phyloP scores from a whole-genome alignment of 176 grass and related monocot species.

The Oryza coarctata region DNA sequence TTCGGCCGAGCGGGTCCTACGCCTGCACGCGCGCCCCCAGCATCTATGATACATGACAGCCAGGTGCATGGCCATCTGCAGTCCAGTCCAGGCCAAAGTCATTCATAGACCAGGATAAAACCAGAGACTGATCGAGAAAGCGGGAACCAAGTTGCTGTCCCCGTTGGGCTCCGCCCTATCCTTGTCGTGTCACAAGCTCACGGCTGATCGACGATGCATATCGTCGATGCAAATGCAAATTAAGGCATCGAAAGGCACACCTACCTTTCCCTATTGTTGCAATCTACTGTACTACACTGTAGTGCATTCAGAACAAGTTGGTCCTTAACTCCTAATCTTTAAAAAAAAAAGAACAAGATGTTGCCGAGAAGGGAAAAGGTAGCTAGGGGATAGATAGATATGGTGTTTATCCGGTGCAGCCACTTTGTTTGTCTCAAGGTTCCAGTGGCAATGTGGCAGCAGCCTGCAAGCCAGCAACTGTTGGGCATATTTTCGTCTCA shows the following conservation, averaged over 20 bases:
- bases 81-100: slow-evolving; percentile 11
- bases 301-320: not conserved
- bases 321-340: not conserved
- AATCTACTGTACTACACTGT: not conserved
- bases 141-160: not conserved
- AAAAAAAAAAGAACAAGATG: not conserved
- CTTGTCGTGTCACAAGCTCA: not conserved
- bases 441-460: not conserved
- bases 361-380: not conserved
- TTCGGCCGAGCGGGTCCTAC: not conserved
- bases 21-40: not conserved
- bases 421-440: not conserved
- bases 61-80: not conserved
- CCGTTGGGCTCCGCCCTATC: slow-evolving; percentile 9
- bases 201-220: not conserved
- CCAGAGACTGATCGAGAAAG: not conserved
- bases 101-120: not conserved
- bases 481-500: not conserved
- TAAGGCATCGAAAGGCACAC: not conserved
- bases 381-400: not conserved
- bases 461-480: not conserved
- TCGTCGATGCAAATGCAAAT: not conserved
- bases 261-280: not conserved
- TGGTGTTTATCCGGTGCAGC: not conserved
- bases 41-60: slow-evolving; percentile 20